Evolutionary conservation across 2,329 filamentous ascomycete species (phyloP).

Genomic region (Ascochyta fabae): DNA sequence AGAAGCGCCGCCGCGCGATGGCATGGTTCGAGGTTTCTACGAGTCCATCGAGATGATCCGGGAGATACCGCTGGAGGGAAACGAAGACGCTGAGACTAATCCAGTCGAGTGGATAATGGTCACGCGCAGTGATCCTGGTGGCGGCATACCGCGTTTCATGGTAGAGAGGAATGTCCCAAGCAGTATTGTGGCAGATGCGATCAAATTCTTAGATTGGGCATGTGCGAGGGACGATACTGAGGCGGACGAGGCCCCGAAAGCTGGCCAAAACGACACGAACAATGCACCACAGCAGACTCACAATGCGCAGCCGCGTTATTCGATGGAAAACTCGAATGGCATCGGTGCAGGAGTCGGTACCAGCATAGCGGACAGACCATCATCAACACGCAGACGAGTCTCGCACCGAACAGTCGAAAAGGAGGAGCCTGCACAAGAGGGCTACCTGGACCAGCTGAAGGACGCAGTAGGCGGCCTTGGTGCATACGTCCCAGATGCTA

Average conservation of each 20-base stretch:
- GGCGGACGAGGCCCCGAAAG: slow-evolving; percentile 32
- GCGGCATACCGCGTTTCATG: slow-evolving; percentile 86
- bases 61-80: slow-evolving; percentile 68
- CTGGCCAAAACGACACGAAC: slow-evolving; percentile 23
- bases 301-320: slow-evolving; percentile 29
- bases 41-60: slow-evolving; percentile 92
- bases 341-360: slow-evolving; percentile 47
- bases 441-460: slow-evolving; percentile 23
- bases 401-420: slow-evolving; percentile 27
- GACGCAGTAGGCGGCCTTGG: slow-evolving; percentile 16
- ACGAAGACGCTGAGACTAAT: slow-evolving; percentile 60
- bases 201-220: slow-evolving; percentile 84
- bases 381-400: slow-evolving; percentile 24
- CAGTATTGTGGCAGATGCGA: slow-evolving; percentile 78
- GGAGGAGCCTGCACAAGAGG: slow-evolving; percentile 10
- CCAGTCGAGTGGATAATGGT: slow-evolving; percentile 93
- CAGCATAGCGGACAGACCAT: slow-evolving; percentile 45
- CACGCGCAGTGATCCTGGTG: slow-evolving; percentile 85
- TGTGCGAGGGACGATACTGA: slow-evolving; percentile 56
- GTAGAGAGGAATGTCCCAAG: slow-evolving; percentile 87
- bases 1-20: slow-evolving; percentile 70
- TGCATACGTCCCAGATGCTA: slow-evolving; percentile 28
- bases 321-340: slow-evolving; percentile 42
- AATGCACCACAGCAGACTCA: slow-evolving; percentile 27
- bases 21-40: slow-evolving; percentile 83